Conservation (phyloP, 2,329 filamentous ascomycete species). For the Penicillium sp. region DNA sequence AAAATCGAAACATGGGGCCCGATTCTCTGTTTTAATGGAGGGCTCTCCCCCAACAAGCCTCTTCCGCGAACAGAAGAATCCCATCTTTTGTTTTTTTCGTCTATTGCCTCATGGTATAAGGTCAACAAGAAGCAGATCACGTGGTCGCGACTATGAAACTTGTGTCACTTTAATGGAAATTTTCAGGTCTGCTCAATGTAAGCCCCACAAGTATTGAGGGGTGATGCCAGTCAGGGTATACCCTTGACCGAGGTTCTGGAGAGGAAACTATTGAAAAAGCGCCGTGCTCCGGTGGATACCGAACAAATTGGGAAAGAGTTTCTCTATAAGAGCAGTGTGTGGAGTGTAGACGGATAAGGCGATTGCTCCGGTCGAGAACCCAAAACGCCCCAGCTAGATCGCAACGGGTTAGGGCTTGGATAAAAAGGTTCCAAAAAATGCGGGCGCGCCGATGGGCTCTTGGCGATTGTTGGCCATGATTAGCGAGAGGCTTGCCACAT, state of each 20-base stretch:
- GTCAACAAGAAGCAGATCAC: no score
- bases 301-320: constrained; percentile 1
- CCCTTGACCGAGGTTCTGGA: background rate
- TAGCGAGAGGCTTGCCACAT: constrained; percentile 3
- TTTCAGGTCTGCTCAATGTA: background rate
- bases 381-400: background rate
- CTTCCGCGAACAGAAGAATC: no score
- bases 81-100: no score
- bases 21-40: no score
- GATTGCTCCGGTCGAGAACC: background rate
- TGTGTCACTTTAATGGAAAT: no score
- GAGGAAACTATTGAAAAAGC: constrained; percentile 1
- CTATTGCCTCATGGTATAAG: no score
- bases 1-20: no score
- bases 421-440: background rate
- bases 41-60: no score
- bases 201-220: background rate
- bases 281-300: background rate
- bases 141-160: no score
- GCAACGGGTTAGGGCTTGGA: background rate
- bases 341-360: background rate
- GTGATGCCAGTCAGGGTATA: background rate
- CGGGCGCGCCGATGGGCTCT: background rate
- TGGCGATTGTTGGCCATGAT: background rate
- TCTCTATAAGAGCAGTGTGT: background rate